A percentile compares a stretch with the other conserved stretches of the same genome.
These are phyloP conservation scores for Pyrenopolyporus hunteri DNA, from an alignment of 495 filamentous ascomycete genomes.

Conservation along the genomic window DNA sequence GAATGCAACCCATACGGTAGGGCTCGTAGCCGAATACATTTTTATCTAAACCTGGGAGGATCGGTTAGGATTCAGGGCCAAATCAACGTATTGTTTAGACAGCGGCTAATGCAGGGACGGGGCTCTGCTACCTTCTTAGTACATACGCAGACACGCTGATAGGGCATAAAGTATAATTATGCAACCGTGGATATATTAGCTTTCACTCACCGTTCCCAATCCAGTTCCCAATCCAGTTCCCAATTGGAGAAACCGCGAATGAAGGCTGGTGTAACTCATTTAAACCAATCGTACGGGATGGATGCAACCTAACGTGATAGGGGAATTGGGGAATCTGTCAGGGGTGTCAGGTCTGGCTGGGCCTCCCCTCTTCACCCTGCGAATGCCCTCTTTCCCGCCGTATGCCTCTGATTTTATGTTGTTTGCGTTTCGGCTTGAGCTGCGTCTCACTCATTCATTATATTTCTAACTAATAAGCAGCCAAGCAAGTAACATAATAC, in stretches of 20 bases:
- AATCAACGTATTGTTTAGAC: slow-evolving; percentile 3
- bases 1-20: slow-evolving; percentile 1
- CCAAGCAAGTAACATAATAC: too few relatives aligned
- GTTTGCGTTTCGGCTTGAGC: slow-evolving; percentile 15
- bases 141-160: not conserved
- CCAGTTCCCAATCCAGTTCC: not conserved
- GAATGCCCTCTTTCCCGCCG: slow-evolving; percentile 27
- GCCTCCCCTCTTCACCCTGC: slow-evolving; percentile 13
- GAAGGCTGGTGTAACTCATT: slow-evolving; percentile 27
- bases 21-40: slow-evolving; percentile 1
- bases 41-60: slow-evolving; percentile 3
- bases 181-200: too few relatives aligned
- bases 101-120: slow-evolving; percentile 39
- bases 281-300: slow-evolving; percentile 25
- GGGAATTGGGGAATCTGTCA: slow-evolving; percentile 7
- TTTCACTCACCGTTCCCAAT: too few relatives aligned
- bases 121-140: slow-evolving; percentile 4
- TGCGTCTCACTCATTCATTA: slow-evolving; percentile 18
- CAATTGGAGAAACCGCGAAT: slow-evolving; percentile 27
- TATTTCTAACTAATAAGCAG: slow-evolving; percentile 9
- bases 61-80: slow-evolving; percentile 5
- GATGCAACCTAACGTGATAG: slow-evolving; percentile 32
- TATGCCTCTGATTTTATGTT: slow-evolving; percentile 3
- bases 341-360: not conserved
- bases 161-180: too few relatives aligned